Base-by-base conservation (phyloP, 75 land plant species). In the Picea glauca region DNA sequence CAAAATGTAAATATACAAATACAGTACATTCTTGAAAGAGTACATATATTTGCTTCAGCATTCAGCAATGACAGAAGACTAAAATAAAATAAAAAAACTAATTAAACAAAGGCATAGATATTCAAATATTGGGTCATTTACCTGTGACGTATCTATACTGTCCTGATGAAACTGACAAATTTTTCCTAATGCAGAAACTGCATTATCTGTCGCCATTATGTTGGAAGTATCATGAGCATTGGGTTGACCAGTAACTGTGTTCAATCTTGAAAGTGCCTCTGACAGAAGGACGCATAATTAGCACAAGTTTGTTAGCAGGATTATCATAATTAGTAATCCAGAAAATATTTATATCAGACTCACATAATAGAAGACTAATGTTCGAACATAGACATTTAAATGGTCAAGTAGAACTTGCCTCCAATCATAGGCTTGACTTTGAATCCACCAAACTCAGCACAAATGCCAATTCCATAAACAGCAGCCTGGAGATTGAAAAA, bases 131-230 rank as follows among this genome's bases (percentile, higher is more conserved):
- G 58, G 35, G 26, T 15, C 20, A 14, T 3, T 66, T 79, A 92
- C 94, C 92, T 92, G 94, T 63, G 87, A 76, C 59, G 92, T 78
- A 82, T 92, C 90, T 38, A 92, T 88, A 75, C 89, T 82, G 20
- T 88, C 90, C 31, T 92, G 89, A 76, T 92, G 90, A 76, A 88
- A 90, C 23, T 84, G 87, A 64, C 92, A 92, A 70, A 92, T 90
- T 75, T 92, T 92, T 15, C 94, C 94, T 21, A 92, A 78, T 20
- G 94, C 94, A 74, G 94, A 92, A 61, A 92, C 94, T 76, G 94
- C 94, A 90, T 92, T 92, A 72, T 92, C 94, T 78, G 91, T 88
- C 61, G 95, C 95, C 95, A 93, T 87, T 20, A 88, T 58, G 79
- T 90, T 90, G 15, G 88, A 92, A 64, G 88, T n/a, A 14, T 89